phyloP scores from a whole-genome alignment of 1,284 basidiomycete genomes.

The Ganoderma lucidum region DNA sequence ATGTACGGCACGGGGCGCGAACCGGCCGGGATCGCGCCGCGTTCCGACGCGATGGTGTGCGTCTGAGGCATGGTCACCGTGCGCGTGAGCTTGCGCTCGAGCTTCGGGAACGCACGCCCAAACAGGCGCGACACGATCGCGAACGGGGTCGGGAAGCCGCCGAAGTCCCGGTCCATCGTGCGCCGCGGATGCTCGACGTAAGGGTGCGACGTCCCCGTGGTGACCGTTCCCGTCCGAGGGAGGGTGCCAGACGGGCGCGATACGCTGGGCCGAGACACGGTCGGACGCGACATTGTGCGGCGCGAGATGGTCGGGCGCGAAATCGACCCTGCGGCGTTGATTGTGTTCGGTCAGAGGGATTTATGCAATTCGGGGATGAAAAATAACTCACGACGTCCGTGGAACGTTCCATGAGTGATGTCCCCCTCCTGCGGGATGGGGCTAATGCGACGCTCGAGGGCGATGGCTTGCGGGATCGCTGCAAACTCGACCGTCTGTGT shows the following conservation, averaged over 20 bases:
- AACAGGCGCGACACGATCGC: slow-evolving; percentile 50
- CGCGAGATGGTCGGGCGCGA: slow-evolving; percentile 27
- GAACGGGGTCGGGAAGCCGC: slow-evolving; percentile 92
- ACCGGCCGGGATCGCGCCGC: slow-evolving; percentile 43
- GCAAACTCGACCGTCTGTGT: slow-evolving; percentile 70
- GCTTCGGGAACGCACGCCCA: slow-evolving; percentile 38
- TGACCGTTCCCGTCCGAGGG: slow-evolving; percentile 30
- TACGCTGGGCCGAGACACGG: slow-evolving; percentile 21
- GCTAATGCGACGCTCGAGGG: slow-evolving; percentile 28
- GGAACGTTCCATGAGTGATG: slow-evolving; percentile 6
- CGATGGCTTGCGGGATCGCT: slow-evolving; percentile 38
- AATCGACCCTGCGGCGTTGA: slow-evolving; percentile 31
- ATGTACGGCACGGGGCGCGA: slow-evolving; percentile 81
- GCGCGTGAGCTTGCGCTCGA: slow-evolving; percentile 39
- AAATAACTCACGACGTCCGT: slow-evolving; percentile 22
- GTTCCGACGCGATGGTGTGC: slow-evolving; percentile 43
- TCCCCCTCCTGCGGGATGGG: slow-evolving; percentile 25
- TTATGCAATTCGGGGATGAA: not conserved
- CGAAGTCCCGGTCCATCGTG: slow-evolving; percentile 65
- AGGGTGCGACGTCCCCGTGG: slow-evolving; percentile 21
- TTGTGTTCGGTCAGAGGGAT: slow-evolving; percentile 2
- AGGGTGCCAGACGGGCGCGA: slow-evolving; percentile 24
- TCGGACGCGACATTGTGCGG: slow-evolving; percentile 31
- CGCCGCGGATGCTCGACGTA: slow-evolving; percentile 35
- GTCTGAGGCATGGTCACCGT: slow-evolving; percentile 43